Conservation (phyloP, 345 rosid genomes). For the Dovyalis caffra region DNA sequence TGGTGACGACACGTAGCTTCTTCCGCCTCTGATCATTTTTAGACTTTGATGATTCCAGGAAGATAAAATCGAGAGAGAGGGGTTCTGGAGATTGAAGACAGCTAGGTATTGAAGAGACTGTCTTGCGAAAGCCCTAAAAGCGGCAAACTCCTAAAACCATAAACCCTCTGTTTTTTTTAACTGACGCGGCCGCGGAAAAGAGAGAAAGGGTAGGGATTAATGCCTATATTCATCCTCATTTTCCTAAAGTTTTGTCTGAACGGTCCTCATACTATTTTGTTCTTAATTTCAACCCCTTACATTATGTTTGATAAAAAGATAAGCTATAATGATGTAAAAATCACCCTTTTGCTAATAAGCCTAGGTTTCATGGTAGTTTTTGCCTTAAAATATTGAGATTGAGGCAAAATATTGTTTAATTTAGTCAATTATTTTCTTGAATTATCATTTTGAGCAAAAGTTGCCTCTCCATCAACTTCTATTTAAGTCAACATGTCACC, state of each 20-base stretch:
- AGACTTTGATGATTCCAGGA: background rate
- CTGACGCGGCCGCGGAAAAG: background rate
- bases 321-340: too few species aligned
- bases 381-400: too few species aligned
- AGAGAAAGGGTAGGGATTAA: background rate
- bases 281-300: background rate
- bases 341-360: too few species aligned
- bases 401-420: too few species aligned
- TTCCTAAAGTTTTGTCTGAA: background rate
- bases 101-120: background rate
- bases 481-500: too few species aligned
- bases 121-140: background rate
- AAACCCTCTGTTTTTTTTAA: background rate
- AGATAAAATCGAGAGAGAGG: background rate
- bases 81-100: too few species aligned
- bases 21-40: constrained; percentile 79
- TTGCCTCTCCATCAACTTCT: too few species aligned
- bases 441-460: too few species aligned
- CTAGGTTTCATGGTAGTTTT: too few species aligned
- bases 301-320: too few species aligned
- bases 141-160: background rate
- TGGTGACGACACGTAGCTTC: constrained; percentile 61
- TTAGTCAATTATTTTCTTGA: too few species aligned
- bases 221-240: background rate
- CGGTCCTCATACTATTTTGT: background rate